Conservation (phyloP, 2,329 filamentous ascomycete species). For the Talaromyces sp. region DNA sequence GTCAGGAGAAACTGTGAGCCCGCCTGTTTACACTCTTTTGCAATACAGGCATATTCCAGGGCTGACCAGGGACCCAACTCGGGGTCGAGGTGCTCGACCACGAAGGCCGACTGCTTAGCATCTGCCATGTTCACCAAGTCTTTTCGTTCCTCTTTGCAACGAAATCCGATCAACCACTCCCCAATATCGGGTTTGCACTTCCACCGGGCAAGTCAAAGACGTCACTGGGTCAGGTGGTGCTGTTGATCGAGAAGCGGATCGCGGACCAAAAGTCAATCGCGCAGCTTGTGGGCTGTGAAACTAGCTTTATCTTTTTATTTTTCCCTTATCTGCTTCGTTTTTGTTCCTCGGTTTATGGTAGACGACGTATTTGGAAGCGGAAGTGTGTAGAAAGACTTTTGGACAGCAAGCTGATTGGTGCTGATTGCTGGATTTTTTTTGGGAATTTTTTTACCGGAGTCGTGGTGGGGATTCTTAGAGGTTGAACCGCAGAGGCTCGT, state of each 20-base stretch:
- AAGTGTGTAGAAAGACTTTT: not conserved
- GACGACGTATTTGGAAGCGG: not conserved
- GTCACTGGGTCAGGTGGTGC: slow-evolving; percentile 4
- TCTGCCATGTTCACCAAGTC: slow-evolving; percentile 18
- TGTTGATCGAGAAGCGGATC: not conserved
- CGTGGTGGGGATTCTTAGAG: not conserved
- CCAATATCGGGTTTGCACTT: not conserved
- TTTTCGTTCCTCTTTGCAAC: not conserved
- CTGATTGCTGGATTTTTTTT: not conserved
- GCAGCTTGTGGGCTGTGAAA: not conserved
- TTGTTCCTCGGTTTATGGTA: not conserved
- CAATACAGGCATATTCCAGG: slow-evolving; percentile 86
- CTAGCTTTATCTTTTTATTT: not conserved
- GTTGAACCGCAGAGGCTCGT: not conserved
- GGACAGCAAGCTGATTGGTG: not conserved
- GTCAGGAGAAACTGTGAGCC: slow-evolving; percentile 73
- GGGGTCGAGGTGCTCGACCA: slow-evolving; percentile 93
- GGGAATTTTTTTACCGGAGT: not conserved
- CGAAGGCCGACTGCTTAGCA: slow-evolving; percentile 63
- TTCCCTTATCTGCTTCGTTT: not conserved
- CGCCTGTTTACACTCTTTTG: slow-evolving; percentile 66
- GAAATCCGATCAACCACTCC: not conserved
- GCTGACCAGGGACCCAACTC: slow-evolving; percentile 93
- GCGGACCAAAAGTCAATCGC: not conserved
- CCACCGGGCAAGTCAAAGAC: slow-evolving; percentile 6